Evolutionary conservation across 306 rosid genomes (phyloP).

Genomic region (Prunus dulcis): DNA sequence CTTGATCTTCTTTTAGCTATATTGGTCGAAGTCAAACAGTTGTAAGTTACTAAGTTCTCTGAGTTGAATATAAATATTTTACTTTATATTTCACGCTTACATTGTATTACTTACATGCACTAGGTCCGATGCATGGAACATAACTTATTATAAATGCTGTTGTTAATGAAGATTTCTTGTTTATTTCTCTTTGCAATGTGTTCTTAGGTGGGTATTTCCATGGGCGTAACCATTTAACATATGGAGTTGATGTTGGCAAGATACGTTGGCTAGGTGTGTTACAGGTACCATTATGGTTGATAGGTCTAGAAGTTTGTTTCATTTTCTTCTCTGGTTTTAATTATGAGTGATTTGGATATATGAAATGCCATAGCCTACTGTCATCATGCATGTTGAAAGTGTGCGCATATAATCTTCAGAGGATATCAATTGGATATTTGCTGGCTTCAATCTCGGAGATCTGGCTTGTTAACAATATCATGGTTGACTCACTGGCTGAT

Average conservation of each 20-base stretch:
- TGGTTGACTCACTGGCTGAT: slow-evolving; percentile 49
- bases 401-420: slow-evolving; percentile 39
- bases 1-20: slow-evolving; percentile 12
- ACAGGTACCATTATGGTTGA: slow-evolving; percentile 42
- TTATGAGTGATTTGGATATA: neutral
- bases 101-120: neutral
- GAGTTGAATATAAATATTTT: slow-evolving; percentile 16
- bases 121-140: neutral
- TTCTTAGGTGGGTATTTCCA: slow-evolving; percentile 77
- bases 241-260: slow-evolving; percentile 68
- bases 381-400: slow-evolving; percentile 6
- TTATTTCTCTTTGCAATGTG: slow-evolving; percentile 32
- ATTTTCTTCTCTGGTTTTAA: slow-evolving; percentile 24
- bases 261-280: slow-evolving; percentile 74
- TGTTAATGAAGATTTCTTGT: slow-evolving; percentile 8
- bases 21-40: neutral
- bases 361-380: neutral
- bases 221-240: slow-evolving; percentile 54
- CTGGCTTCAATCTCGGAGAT: slow-evolving; percentile 68
- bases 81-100: neutral
- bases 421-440: slow-evolving; percentile 77
- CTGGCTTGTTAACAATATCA: slow-evolving; percentile 55
- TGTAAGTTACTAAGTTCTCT: slow-evolving; percentile 5
- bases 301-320: neutral
- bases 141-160: neutral